Evolutionary conservation across 2,329 filamentous ascomycete genomes (phyloP).

Genomic region (Xylariaceae sp.): DNA sequence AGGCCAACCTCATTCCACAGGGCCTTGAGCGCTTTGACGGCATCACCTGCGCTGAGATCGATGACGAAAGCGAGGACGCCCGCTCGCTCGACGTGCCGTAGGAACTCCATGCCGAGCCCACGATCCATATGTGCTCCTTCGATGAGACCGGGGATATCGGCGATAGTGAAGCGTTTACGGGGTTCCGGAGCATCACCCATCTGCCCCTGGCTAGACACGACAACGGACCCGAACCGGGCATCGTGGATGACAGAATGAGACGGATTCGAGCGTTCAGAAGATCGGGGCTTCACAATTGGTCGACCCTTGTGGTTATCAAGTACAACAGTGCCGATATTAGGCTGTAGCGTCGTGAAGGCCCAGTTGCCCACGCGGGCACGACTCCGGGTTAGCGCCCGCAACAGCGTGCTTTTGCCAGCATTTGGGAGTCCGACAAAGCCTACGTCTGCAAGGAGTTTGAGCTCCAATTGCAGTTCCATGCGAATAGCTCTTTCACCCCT

Average conservation of each 20-base stretch:
- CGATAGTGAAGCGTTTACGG: slow-evolving; percentile 81
- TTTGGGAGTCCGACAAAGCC: slow-evolving; percentile 93
- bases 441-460: slow-evolving; percentile 92
- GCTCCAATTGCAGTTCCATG: slow-evolving; percentile 77
- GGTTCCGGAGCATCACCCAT: slow-evolving; percentile 37
- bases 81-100: slow-evolving; percentile 91
- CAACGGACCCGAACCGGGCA: slow-evolving; percentile 26
- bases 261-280: slow-evolving; percentile 19
- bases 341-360: slow-evolving; percentile 94
- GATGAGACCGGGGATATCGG: slow-evolving; percentile 91
- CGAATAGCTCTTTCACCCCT: slow-evolving; percentile 75
- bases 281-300: slow-evolving; percentile 42
- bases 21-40: slow-evolving; percentile 69
- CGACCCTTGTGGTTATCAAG: slow-evolving; percentile 81
- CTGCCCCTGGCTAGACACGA: slow-evolving; percentile 23
- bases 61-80: slow-evolving; percentile 90
- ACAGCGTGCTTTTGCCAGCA: slow-evolving; percentile 88
- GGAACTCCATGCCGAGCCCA: slow-evolving; percentile 83
- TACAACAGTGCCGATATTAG: slow-evolving; percentile 93
- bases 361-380: slow-evolving; percentile 86
- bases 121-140: slow-evolving; percentile 88
- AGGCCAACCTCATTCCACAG: slow-evolving; percentile 88
- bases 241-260: slow-evolving; percentile 36
- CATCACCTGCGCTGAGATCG: slow-evolving; percentile 74
- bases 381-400: slow-evolving; percentile 82